These are phyloP conservation scores for Iberis pinnata DNA, from an alignment of 345 rosid genomes.

Conservation along the genomic window DNA sequence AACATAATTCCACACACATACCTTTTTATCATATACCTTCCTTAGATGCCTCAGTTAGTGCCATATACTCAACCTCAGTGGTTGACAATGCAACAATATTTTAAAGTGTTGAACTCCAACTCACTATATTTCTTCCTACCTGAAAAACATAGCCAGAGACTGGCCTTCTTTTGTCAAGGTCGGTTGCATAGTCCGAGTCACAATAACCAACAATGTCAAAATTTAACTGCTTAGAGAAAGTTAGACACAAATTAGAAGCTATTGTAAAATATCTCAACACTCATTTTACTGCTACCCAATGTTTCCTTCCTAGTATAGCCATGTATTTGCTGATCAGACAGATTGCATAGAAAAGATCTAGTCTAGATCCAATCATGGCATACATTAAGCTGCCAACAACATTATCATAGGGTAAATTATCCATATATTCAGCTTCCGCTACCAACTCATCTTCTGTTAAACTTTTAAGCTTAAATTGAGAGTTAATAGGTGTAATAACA, in stretches of 20 bases:
- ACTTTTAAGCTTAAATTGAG: no score
- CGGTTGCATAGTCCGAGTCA: not conserved
- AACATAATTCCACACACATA: no score
- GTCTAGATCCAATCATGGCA: not conserved
- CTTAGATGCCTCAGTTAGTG: not conserved
- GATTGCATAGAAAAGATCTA: not conserved
- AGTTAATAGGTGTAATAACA: no score
- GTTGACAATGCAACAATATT: not conserved
- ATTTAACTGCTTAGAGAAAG: not conserved
- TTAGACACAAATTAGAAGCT: not conserved
- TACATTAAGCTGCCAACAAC: not conserved
- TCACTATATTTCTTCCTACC: not conserved
- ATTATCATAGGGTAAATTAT: not conserved
- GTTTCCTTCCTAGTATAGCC: not conserved
- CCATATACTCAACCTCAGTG: no score
- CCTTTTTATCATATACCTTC: no score
- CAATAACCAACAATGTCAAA: not conserved
- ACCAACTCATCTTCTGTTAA: no score
- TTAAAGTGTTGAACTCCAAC: no score
- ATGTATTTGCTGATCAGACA: not conserved
- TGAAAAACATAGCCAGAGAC: not conserved
- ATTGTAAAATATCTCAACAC: not conserved
- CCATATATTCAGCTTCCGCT: not conserved
- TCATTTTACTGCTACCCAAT: not conserved
- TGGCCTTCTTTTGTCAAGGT: not conserved